Evolutionary conservation across 164 flowering plant genomes (phyloP).

Genomic region (Taxillus chinensis): DNA sequence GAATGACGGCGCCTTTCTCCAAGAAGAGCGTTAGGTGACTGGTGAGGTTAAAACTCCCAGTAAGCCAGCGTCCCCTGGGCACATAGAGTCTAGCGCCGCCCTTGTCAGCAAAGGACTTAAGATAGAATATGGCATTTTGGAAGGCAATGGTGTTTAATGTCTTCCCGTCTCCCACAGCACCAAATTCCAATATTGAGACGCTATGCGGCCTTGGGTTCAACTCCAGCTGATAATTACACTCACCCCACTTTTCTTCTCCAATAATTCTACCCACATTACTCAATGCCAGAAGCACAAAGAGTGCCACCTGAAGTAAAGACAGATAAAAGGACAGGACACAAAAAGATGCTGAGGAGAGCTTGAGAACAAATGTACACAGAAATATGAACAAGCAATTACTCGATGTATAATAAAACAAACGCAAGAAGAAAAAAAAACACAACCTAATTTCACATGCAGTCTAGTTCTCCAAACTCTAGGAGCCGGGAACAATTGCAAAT

Average conservation of each 20-base stretch:
- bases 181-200: slow-evolving; percentile 86
- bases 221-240: slow-evolving; percentile 32
- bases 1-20: slow-evolving; percentile 70
- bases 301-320: slow-evolving; percentile 29
- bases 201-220: slow-evolving; percentile 79
- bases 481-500: too few relatives aligned
- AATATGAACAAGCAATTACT: too few relatives aligned
- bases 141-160: slow-evolving; percentile 83
- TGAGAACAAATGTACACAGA: too few relatives aligned
- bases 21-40: slow-evolving; percentile 92
- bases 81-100: slow-evolving; percentile 96
- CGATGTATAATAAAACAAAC: too few relatives aligned
- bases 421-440: too few relatives aligned
- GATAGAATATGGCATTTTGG: slow-evolving; percentile 90
- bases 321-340: not conserved
- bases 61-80: slow-evolving; percentile 87
- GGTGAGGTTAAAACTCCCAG: slow-evolving; percentile 86
- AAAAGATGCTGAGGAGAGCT: too few relatives aligned
- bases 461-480: too few relatives aligned
- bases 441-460: too few relatives aligned
- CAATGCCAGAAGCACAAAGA: slow-evolving; percentile 51
- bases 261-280: slow-evolving; percentile 19
- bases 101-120: slow-evolving; percentile 84
- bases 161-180: slow-evolving; percentile 94
- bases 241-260: slow-evolving; percentile 23